Percentiles rank a stretch among this genome's conserved stretches.
phyloP scores from a whole-genome alignment of 148 eudicot genomes.

The Fagopyrum esculentum region DNA sequence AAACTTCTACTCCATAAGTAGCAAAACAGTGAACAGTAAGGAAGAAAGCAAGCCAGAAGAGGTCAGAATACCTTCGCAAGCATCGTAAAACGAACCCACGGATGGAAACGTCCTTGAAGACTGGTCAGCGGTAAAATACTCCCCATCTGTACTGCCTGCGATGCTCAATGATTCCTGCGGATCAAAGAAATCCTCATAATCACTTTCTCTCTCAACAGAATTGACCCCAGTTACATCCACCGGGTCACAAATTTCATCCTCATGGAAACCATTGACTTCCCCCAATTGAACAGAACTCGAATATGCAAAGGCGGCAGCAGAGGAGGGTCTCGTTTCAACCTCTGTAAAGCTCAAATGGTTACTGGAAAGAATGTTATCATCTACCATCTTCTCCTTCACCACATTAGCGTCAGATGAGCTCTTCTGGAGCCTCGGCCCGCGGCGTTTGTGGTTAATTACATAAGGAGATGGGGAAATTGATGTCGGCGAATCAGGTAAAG shows the following conservation, averaged over 20 bases:
- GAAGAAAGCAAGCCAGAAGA: background rate
- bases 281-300: constrained; percentile 10
- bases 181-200: constrained; percentile 52
- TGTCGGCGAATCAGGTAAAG: constrained; percentile 75
- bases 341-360: constrained; percentile 17
- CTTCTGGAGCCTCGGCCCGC: constrained; percentile 55
- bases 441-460: constrained; percentile 71
- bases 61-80: constrained; percentile 64
- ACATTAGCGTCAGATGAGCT: background rate
- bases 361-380: constrained; percentile 9
- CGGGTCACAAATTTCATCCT: constrained; percentile 7
- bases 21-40: background rate
- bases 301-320: constrained; percentile 12
- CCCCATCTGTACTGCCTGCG: constrained; percentile 33
- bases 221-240: constrained; percentile 20
- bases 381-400: constrained; percentile 19
- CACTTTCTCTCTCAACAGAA: constrained; percentile 30
- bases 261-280: constrained; percentile 10
- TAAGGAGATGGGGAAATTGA: constrained; percentile 89
- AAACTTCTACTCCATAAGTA: background rate
- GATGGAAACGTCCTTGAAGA: constrained; percentile 28
- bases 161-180: constrained; percentile 54
- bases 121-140: constrained; percentile 22
- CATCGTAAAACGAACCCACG: constrained; percentile 67
- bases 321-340: constrained; percentile 13